phyloP scores from a whole-genome alignment of 768 basidiomycete genomes.

The Lactarius sp. region DNA sequence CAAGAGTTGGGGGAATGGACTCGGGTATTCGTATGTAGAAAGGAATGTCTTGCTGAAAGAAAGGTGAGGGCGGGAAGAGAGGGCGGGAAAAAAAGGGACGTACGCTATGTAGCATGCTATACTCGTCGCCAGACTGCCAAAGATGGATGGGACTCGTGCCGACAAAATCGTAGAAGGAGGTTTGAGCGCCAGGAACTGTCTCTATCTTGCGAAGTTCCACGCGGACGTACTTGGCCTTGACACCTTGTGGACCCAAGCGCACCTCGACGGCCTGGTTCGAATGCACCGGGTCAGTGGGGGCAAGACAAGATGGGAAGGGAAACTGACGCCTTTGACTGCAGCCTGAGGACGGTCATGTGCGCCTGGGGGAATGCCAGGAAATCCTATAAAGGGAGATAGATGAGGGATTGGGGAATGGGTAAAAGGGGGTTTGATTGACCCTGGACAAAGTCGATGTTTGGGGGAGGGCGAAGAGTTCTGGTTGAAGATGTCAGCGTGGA shows the following conservation, averaged over 20 bases:
- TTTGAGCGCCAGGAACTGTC: slow-evolving; percentile 63
- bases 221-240: slow-evolving; percentile 89
- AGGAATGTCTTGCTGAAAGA: slow-evolving; percentile 71
- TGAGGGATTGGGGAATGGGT: not conserved
- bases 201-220: slow-evolving; percentile 92
- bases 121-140: slow-evolving; percentile 79
- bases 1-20: slow-evolving; percentile 81
- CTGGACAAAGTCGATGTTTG: slow-evolving; percentile 85
- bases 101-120: slow-evolving; percentile 62
- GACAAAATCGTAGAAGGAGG: slow-evolving; percentile 74
- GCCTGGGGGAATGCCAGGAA: slow-evolving; percentile 83
- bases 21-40: slow-evolving; percentile 92
- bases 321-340: slow-evolving; percentile 74
- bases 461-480: slow-evolving; percentile 80
- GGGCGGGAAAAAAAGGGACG: slow-evolving; percentile 23
- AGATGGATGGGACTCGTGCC: slow-evolving; percentile 78
- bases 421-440: slow-evolving; percentile 34
- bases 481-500: not conserved
- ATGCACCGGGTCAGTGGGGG: slow-evolving; percentile 5
- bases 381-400: slow-evolving; percentile 44
- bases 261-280: slow-evolving; percentile 80
- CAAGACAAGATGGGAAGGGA: slow-evolving; percentile 8
- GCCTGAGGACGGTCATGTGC: slow-evolving; percentile 74
- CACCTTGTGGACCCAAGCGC: slow-evolving; percentile 62
- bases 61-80: slow-evolving; percentile 3